Base-by-base conservation (phyloP, 2,329 filamentous ascomycete genomes). In the Chrysoporthe puriensis region DNA sequence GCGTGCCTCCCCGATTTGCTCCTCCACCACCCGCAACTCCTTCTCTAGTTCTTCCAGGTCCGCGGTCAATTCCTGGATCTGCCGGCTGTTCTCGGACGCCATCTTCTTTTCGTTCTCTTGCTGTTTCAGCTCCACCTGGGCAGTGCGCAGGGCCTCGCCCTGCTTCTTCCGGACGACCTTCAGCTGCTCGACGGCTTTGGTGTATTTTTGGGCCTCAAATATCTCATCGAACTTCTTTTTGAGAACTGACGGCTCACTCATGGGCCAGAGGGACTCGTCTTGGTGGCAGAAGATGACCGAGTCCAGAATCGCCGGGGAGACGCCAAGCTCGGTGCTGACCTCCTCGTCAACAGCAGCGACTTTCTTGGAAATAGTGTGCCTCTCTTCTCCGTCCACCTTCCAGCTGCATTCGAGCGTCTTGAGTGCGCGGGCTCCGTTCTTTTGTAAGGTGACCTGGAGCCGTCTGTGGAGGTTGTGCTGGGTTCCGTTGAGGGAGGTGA, bases 281-380 rank as follows among this genome's bases (percentile, higher is more conserved):
- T 99, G 96, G 76, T 99, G 96, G 77, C 96, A 99, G 80, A 99
- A 99, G 73, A 99, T 97, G 77, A 99, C 96, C 68, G 91, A 91
- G 72, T 98, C 94, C 36, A 99, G 85, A 66, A 99, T 90, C 14
- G 96, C 94, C 66, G 90, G 90, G 1, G 94, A 96, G 3, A 97
- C 96, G 48, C 96, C 96, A 0, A 99, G 85, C 72, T 93, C 91
- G 72, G 92, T 88, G 0, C 95, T 94, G 77, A 99, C 90, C 72
- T 95, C 87, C 71, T 90, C 85, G 77, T 97, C 92, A 44, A 98
- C 85, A 73, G 97, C 92, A 11, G 89, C 89, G 21, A 93, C 89
- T 54, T 91, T 89, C 3, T 91, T 93, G 1, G 95, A 97, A 46
- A 94, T 87, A 5, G 90, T 88, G 5, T 86, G 90, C 67, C 90